A percentile compares a stretch with the other conserved stretches of the same genome.
phyloP scores from a whole-genome alignment of 2,329 filamentous ascomycete genomes.

The Cytospora piceae region DNA sequence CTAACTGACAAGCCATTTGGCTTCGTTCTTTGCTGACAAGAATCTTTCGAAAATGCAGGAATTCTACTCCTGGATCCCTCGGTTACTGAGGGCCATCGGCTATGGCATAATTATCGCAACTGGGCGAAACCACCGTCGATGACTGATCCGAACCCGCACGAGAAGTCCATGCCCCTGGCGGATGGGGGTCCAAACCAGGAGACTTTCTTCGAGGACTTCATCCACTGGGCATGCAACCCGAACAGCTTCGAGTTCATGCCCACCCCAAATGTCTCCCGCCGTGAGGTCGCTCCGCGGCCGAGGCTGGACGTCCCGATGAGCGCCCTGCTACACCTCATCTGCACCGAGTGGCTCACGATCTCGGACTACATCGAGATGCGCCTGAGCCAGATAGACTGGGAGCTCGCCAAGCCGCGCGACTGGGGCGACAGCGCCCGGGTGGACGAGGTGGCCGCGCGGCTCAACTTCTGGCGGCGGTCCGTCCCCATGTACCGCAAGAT shows the following conservation, averaged over 20 bases:
- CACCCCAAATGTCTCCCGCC: not conserved
- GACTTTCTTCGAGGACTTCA: not conserved
- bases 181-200: too few species aligned
- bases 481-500: constrained; percentile 1
- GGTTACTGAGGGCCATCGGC: not conserved
- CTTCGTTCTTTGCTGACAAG: not conserved
- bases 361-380: constrained; percentile 9
- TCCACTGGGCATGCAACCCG: constrained; percentile 2
- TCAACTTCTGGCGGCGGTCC: constrained; percentile 5
- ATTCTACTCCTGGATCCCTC: not conserved
- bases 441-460: not conserved
- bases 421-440: not conserved
- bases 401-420: not conserved
- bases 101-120: not conserved
- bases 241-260: not conserved
- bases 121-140: not conserved
- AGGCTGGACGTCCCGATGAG: not conserved
- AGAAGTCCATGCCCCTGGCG: not conserved
- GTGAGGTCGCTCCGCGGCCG: too few species aligned
- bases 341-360: constrained; percentile 5
- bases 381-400: constrained; percentile 10
- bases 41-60: not conserved
- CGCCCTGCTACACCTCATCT: constrained; percentile 7
- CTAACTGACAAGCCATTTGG: not conserved
- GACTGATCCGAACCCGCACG: not conserved